phyloP scores from a whole-genome alignment of 2,329 filamentous ascomycete genomes.

The Apiospora arundinis region DNA sequence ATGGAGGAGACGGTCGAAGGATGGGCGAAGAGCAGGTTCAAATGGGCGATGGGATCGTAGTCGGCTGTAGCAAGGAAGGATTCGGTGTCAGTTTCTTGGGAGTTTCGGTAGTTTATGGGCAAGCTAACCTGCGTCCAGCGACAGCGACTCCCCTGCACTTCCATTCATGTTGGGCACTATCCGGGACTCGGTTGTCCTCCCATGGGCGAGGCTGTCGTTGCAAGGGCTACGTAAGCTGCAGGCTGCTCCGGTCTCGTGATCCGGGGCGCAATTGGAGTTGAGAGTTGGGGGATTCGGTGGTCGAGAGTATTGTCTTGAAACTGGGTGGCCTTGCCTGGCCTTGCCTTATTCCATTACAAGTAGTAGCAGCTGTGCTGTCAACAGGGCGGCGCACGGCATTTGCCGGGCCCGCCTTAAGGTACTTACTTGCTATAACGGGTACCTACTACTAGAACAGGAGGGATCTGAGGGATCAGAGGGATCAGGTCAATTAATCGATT shows the following conservation, averaged over 20 bases:
- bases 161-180: slow-evolving; percentile 47
- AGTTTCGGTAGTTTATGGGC: not conserved
- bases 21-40: slow-evolving; percentile 93
- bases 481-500: not conserved
- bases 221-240: not conserved
- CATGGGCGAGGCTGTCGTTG: not conserved
- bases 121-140: slow-evolving; percentile 53
- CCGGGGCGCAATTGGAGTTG: not conserved
- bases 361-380: slow-evolving; percentile 12
- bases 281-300: not conserved
- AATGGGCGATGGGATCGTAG: slow-evolving; percentile 91
- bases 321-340: not conserved
- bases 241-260: not conserved
- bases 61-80: slow-evolving; percentile 57
- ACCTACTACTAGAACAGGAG: not conserved
- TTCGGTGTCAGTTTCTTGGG: not conserved
- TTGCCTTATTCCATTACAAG: not conserved
- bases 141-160: slow-evolving; percentile 41
- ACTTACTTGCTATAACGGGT: not conserved
- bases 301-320: not conserved
- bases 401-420: not conserved
- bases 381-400: slow-evolving; percentile 3
- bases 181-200: not conserved
- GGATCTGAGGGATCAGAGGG: not conserved
- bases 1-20: slow-evolving; percentile 84